Base-by-base conservation (phyloP, 2,329 filamentous ascomycete species). In the Thielaviopsis punctulata region DNA sequence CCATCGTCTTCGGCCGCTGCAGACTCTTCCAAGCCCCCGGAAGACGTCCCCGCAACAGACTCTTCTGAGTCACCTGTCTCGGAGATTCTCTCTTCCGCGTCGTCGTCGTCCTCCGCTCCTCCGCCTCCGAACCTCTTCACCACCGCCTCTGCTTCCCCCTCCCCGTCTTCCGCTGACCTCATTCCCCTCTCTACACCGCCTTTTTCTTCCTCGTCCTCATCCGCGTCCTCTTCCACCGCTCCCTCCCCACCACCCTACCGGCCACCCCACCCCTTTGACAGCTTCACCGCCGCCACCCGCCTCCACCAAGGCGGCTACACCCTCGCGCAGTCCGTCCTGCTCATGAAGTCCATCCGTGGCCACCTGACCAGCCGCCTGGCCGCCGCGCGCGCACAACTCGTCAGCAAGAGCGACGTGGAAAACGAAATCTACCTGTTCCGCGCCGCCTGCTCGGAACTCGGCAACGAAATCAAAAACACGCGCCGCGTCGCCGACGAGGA, bases 251-350 rank as follows among this genome's bases (percentile, higher is more conserved):
- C n/a, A 5, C 24, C 13, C 27, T n/a, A 5, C 21, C 25, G 43
- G 13, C 49, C 95, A 62, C 80, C 95, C 30, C 92, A 98, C 68
- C 88, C 96, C 68, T 98, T 98, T 66, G 90, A 98, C 67, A 95
- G 83, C 22, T 98, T 92, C 66, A 82, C 80, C 13, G 76, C 96
- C 4, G 92, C 96, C 15, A 83, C 84, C 61, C 79, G 86, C 60
- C 78, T 98, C 15, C 75, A 80, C 18, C 69, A 68, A 0, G 80
- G 80, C 12, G 84, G 83, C 0, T 95, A 88, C 66, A 79, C 76
- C 1, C 71, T 77, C 45, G 73, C 73, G 0, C 90, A 95, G 65
- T 80, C 87, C 23, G 79, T 88, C 49, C 86, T 82, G 5, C 73
- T 87, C 49, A 98, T 98, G 92, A 96, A 96, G 69, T 87, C 84